A percentile compares a stretch with the other conserved stretches of the same genome.
Conservation (phyloP, 75 land plant species). For the Cryptomeria japonica region DNA sequence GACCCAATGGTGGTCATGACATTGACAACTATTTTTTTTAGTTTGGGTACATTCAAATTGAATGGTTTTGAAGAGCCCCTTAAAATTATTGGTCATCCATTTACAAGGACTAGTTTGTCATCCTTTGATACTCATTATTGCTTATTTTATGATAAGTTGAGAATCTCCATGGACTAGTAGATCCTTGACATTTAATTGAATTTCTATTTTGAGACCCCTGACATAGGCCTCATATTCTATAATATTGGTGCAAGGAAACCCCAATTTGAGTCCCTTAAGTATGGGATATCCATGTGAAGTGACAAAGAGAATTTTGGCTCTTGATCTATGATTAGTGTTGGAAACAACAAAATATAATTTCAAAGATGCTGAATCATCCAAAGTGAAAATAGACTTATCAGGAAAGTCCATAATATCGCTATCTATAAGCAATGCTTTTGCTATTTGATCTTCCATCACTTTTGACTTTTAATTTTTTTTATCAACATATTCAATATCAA, state of each 20-base stretch:
- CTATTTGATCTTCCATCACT: background rate
- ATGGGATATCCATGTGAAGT: background rate
- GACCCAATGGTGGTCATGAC: too few species aligned
- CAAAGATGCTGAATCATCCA: background rate
- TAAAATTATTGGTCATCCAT: too few species aligned
- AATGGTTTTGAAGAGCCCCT: too few species aligned
- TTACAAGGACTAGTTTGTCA: too few species aligned
- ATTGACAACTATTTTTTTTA: too few species aligned
- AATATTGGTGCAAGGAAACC: background rate
- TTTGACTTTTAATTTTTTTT: background rate
- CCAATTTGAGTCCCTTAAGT: background rate
- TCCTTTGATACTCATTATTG: background rate
- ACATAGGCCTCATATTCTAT: background rate
- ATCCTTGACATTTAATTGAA: background rate
- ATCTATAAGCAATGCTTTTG: background rate
- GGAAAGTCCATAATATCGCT: background rate
- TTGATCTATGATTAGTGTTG: background rate
- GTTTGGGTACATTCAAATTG: too few species aligned
- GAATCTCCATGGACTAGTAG: background rate
- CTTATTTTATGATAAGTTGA: background rate
- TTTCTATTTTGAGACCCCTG: background rate
- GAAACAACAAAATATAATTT: background rate
- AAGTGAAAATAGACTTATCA: background rate
- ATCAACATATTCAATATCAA: background rate
- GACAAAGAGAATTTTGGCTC: background rate